Conservation (phyloP, 768 basidiomycete genomes). For the Exidia glandulosa region DNA sequence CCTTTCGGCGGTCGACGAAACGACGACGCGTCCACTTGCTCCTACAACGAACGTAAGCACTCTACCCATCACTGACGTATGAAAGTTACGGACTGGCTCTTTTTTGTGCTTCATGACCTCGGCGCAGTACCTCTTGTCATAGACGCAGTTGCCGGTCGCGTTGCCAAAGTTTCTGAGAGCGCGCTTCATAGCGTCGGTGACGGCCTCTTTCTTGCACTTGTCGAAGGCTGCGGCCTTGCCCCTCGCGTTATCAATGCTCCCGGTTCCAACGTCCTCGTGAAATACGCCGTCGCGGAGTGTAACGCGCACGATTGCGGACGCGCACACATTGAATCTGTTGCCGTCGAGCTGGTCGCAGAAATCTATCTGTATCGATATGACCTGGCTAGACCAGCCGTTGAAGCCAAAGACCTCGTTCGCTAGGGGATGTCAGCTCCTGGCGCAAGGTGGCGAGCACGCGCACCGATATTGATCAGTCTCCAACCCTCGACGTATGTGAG, state of each 20-base stretch:
- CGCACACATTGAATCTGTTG: slow-evolving; percentile 55
- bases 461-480: slow-evolving; percentile 82
- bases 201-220: slow-evolving; percentile 98
- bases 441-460: neutral
- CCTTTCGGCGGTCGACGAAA: slow-evolving; percentile 66
- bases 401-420: slow-evolving; percentile 99
- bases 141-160: slow-evolving; percentile 91
- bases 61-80: neutral
- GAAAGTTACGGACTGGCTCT: slow-evolving; percentile 47
- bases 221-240: slow-evolving; percentile 80
- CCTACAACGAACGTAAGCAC: slow-evolving; percentile 20
- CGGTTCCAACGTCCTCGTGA: slow-evolving; percentile 94
- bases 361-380: slow-evolving; percentile 21
- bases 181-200: slow-evolving; percentile 90
- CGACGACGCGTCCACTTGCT: slow-evolving; percentile 54
- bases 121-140: slow-evolving; percentile 81
- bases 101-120: slow-evolving; percentile 85
- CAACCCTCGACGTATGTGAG: slow-evolving; percentile 94
- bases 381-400: slow-evolving; percentile 85
- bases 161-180: slow-evolving; percentile 89
- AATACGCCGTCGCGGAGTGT: slow-evolving; percentile 78
- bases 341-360: slow-evolving; percentile 53
- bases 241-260: slow-evolving; percentile 72
- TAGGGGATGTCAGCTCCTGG: neutral
- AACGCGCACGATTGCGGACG: slow-evolving; percentile 78